Percentiles rank a stretch among this genome's conserved stretches.
Evolutionary conservation across 805 yeast species (phyloP).

Genomic region (Saccharomycopsis babjevae): DNA sequence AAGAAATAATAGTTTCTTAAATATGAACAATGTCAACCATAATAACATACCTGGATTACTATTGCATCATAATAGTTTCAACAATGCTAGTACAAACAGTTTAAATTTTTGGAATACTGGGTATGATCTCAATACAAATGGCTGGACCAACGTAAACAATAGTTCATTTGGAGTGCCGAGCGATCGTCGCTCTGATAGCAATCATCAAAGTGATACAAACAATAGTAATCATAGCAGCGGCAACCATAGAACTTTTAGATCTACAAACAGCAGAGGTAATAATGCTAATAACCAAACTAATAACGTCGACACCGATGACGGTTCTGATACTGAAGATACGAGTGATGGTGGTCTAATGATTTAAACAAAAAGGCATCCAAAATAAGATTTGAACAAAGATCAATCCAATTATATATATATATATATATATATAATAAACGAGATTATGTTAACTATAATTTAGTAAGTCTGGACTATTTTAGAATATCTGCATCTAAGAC

Average conservation of each 20-base stretch:
- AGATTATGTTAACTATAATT: background rate
- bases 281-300: background rate
- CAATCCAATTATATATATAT: no score
- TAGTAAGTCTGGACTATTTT: background rate
- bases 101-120: constrained; percentile 1
- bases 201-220: background rate
- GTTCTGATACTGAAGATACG: background rate
- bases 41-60: background rate
- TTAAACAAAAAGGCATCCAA: background rate
- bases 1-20: background rate
- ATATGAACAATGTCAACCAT: background rate
- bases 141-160: constrained; percentile 1
- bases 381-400: no score
- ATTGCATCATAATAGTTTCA: background rate
- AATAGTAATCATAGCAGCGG: background rate
- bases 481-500: background rate
- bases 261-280: background rate
- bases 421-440: background rate
- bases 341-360: background rate
- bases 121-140: background rate
- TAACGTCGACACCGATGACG: background rate
- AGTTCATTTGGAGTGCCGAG: background rate
- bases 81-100: background rate
- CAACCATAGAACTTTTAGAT: background rate
- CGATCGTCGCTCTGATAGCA: background rate